Conservation (phyloP, 768 basidiomycete species). For the Lentinula sp. region DNA sequence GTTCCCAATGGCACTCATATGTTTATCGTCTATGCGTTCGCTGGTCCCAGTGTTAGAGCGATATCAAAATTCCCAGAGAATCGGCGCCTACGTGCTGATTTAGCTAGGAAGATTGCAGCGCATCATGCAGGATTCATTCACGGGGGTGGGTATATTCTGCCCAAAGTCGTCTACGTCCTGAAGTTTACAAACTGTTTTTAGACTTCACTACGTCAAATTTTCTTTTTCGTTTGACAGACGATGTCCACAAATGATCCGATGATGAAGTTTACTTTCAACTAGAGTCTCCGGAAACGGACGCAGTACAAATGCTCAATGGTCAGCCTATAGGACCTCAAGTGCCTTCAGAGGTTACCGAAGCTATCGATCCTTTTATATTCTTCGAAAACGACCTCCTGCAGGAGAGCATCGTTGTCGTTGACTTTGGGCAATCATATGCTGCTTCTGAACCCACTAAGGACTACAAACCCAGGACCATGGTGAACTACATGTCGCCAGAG, state of each 20-base stretch:
- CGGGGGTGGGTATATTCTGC: neutral
- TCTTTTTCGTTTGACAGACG: neutral
- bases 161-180: neutral
- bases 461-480: conserved; percentile 15
- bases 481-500: conserved; percentile 10
- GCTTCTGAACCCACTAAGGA: conserved; percentile 10
- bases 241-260: neutral
- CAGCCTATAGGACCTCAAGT: neutral
- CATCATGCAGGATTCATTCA: neutral
- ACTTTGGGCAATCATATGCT: conserved; percentile 21
- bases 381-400: conserved; percentile 13
- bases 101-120: neutral
- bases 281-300: neutral
- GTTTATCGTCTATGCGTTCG: conserved; percentile 34
- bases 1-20: conserved; percentile 31
- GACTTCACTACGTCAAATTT: neutral
- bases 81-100: neutral
- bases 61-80: neutral
- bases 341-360: neutral
- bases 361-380: conserved; percentile 1
- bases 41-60: conserved; percentile 21
- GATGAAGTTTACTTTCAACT: neutral
- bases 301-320: neutral
- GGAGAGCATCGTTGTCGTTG: conserved; percentile 16
- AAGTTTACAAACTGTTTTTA: neutral